A percentile compares a stretch with the other conserved stretches of the same genome.
These are phyloP conservation scores for Pharus latifolius DNA, from an alignment of 176 grass and related monocot species.

Conservation along the genomic window DNA sequence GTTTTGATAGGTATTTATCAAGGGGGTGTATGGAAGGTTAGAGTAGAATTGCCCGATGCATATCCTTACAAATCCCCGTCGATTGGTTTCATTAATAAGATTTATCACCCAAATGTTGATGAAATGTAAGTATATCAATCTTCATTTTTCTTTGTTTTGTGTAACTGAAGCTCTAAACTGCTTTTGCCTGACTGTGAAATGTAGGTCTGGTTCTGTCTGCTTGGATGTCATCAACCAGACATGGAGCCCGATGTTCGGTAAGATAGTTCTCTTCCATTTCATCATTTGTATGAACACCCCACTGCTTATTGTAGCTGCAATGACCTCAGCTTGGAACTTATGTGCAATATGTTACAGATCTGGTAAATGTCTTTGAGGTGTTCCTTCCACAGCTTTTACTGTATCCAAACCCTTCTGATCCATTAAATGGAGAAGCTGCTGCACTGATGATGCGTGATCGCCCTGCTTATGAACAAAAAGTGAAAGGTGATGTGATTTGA, in stretches of 20 bases:
- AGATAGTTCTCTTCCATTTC: not conserved
- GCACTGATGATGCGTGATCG: conserved; percentile 95
- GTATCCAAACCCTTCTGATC: conserved; percentile 94
- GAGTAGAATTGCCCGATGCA: conserved; percentile 86
- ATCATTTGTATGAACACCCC: not conserved
- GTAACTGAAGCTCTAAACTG: not conserved
- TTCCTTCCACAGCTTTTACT: conserved; percentile 88
- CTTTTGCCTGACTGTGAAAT: conserved; percentile 4
- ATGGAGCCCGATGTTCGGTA: conserved; percentile 99
- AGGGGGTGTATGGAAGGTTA: conserved; percentile 97
- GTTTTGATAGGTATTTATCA: conserved; percentile 77
- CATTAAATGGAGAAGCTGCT: conserved; percentile 95
- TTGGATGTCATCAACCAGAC: conserved; percentile 99
- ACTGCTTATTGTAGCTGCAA: not conserved
- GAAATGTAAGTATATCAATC: conserved; percentile 64
- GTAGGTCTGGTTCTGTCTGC: conserved; percentile 97
- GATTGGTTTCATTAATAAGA: conserved; percentile 91
- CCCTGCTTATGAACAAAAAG: conserved; percentile 90
- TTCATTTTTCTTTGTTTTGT: not conserved
- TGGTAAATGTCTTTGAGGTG: conserved; percentile 95
- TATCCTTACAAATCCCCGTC: conserved; percentile 98
- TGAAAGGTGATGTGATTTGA: conserved; percentile 60
- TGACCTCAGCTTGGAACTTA: not conserved
- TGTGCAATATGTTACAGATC: conserved; percentile 34
- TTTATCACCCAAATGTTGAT: conserved; percentile 97